phyloP scores from a whole-genome alignment of 805 yeast species.

The Nakazawaea ambrosiae region DNA sequence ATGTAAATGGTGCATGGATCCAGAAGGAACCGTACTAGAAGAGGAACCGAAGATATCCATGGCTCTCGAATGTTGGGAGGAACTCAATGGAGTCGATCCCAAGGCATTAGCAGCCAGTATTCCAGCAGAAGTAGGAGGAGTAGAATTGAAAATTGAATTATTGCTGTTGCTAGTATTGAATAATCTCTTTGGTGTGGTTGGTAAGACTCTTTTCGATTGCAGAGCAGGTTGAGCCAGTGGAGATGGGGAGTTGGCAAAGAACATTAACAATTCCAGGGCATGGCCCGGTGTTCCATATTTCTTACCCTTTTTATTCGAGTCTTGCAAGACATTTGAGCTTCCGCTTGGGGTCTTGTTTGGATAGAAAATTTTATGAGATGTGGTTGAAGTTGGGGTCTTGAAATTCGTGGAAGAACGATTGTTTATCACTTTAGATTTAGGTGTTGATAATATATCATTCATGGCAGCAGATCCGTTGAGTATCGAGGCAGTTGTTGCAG shows the following conservation, averaged over 20 bases:
- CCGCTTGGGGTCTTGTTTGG: conserved; percentile 4
- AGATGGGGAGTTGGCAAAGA: conserved; percentile 72
- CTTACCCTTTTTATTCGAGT: conserved; percentile 23
- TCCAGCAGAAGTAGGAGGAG: conserved; percentile 12
- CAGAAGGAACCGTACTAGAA: background rate
- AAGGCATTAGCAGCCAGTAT: conserved; percentile 10
- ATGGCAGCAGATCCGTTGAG: conserved; percentile 13
- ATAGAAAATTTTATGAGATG: conserved; percentile 3
- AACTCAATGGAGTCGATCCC: conserved; percentile 10
- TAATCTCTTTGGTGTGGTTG: conserved; percentile 11
- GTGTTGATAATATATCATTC: conserved; percentile 23
- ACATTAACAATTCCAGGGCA: conserved; percentile 79
- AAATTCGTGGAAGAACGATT: conserved; percentile 10
- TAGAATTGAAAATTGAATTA: conserved; percentile 2
- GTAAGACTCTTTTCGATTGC: conserved; percentile 5
- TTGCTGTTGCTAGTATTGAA: background rate
- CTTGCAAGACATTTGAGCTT: too few species aligned
- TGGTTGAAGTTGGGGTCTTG: conserved; percentile 21
- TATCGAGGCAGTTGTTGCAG: too few species aligned
- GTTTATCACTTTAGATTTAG: conserved; percentile 17
- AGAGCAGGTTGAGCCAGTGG: conserved; percentile 5
- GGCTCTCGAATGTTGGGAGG: conserved; percentile 6
- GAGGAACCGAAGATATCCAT: conserved; percentile 3
- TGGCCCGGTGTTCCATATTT: conserved; percentile 28
- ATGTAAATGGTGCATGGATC: background rate